phyloP scores from a whole-genome alignment of 352 stramenopile genomes.

The Phytophthora hibernalis region DNA sequence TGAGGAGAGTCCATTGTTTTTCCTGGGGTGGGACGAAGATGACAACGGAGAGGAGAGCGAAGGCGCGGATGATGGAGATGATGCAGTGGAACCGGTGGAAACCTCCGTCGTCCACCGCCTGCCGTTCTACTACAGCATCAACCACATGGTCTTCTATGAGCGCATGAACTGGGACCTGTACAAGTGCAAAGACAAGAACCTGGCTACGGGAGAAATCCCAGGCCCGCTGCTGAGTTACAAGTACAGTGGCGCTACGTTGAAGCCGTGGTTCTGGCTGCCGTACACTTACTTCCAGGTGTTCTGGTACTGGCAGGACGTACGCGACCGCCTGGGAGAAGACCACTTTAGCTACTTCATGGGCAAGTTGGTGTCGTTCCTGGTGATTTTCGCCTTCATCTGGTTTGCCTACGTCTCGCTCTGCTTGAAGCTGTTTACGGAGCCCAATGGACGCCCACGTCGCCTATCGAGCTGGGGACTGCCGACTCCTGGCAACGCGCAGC shows the following conservation, averaged over 20 bases:
- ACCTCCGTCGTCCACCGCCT: conserved; percentile 71
- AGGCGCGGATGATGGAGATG: conserved; percentile 35
- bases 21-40: conserved; percentile 52
- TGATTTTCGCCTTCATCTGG: conserved; percentile 74
- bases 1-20: conserved; percentile 82
- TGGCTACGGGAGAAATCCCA: conserved; percentile 60
- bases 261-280: conserved; percentile 85
- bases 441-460: conserved; percentile 62
- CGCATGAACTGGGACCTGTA: conserved; percentile 89
- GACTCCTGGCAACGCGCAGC: conserved; percentile 56
- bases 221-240: conserved; percentile 81
- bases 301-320: conserved; percentile 81
- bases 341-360: conserved; percentile 67
- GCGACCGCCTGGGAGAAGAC: conserved; percentile 65
- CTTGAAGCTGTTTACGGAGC: conserved; percentile 71
- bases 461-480: conserved; percentile 70
- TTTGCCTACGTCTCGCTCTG: conserved; percentile 73
- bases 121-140: conserved; percentile 89
- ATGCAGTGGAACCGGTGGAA: conserved; percentile 30
- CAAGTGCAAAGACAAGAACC: conserved; percentile 83
- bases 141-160: conserved; percentile 91
- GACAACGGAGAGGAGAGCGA: conserved; percentile 45
- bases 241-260: conserved; percentile 76
- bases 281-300: conserved; percentile 87
- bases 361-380: conserved; percentile 61